A percentile compares a stretch with the other conserved stretches of the same genome.
These are phyloP conservation scores for Oryza nivara DNA, from an alignment of 176 grass and related monocot species.

Conservation along the genomic window DNA sequence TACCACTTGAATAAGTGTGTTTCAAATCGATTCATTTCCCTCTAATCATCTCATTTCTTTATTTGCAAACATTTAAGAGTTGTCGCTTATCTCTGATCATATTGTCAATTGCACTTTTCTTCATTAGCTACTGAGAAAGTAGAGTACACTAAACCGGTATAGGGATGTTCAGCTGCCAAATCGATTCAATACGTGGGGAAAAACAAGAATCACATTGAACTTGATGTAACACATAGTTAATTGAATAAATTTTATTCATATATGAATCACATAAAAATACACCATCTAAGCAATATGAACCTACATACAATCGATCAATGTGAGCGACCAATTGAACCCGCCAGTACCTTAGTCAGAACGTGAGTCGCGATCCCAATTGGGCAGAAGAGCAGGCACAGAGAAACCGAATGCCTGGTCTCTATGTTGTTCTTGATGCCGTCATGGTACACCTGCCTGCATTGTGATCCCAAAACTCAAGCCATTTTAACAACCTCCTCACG, in stretches of 20 bases:
- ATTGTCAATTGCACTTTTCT: neutral
- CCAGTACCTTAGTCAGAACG: constrained; percentile 65
- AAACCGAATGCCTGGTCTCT: constrained; percentile 85
- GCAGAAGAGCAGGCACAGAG: constrained; percentile 90
- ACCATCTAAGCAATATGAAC: constrained; percentile 31
- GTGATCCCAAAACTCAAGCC: neutral
- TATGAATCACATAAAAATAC: constrained; percentile 25
- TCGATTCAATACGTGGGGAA: neutral
- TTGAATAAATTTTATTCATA: constrained; percentile 48
- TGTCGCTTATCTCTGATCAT: neutral
- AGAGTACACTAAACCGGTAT: neutral
- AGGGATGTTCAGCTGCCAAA: neutral
- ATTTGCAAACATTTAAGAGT: neutral
- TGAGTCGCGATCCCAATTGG: constrained; percentile 77
- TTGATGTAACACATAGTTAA: constrained; percentile 11
- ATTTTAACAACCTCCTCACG: neutral
- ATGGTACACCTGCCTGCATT: constrained; percentile 88
- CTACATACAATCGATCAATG: constrained; percentile 47
- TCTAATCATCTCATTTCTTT: neutral
- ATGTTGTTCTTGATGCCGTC: constrained; percentile 91
- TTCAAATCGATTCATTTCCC: neutral
- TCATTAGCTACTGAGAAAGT: neutral
- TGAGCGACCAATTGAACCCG: constrained; percentile 36
- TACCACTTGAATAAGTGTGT: neutral
- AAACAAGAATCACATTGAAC: neutral